Conservation (phyloP, 768 basidiomycete genomes). For the Russula emetica region DNA sequence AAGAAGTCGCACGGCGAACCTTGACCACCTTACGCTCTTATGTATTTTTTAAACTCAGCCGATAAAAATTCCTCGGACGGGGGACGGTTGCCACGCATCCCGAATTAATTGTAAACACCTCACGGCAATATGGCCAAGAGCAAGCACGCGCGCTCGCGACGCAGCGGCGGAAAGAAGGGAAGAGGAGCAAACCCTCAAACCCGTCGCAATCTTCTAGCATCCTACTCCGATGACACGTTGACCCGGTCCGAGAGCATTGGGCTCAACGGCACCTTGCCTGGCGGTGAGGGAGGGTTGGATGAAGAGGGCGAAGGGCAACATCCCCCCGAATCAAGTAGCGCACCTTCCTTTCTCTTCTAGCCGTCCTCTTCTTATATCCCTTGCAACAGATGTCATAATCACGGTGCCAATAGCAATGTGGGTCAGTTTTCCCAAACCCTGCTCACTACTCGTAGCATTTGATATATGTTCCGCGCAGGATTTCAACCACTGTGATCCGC, state of each 20-base stretch:
- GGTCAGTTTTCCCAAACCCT: constrained; percentile 48
- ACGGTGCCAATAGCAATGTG: constrained; percentile 91
- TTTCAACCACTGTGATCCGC: constrained; percentile 96
- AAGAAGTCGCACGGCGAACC: not conserved
- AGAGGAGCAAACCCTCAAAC: constrained; percentile 4
- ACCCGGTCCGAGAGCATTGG: constrained; percentile 57
- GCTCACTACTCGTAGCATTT: not conserved
- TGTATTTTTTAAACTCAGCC: constrained; percentile 23
- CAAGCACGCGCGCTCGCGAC: not conserved
- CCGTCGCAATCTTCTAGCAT: constrained; percentile 5
- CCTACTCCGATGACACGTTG: not conserved
- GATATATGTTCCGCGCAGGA: constrained; percentile 49
- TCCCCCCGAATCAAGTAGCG: not conserved
- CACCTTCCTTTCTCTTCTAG: not conserved
- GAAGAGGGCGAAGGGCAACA: constrained; percentile 12
- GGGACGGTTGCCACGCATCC: not conserved
- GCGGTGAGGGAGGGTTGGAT: constrained; percentile 31
- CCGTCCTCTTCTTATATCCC: not conserved
- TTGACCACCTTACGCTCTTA: not conserved
- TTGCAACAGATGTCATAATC: constrained; percentile 28
- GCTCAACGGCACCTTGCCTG: constrained; percentile 33
- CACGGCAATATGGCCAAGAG: constrained; percentile 19
- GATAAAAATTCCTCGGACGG: constrained; percentile 2
- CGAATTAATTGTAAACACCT: not conserved
- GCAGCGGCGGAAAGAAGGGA: constrained; percentile 2